A percentile compares a stretch with the other conserved stretches of the same genome.
phyloP scores from a whole-genome alignment of 257 asterid species.

The Lavandula angustifolia region DNA sequence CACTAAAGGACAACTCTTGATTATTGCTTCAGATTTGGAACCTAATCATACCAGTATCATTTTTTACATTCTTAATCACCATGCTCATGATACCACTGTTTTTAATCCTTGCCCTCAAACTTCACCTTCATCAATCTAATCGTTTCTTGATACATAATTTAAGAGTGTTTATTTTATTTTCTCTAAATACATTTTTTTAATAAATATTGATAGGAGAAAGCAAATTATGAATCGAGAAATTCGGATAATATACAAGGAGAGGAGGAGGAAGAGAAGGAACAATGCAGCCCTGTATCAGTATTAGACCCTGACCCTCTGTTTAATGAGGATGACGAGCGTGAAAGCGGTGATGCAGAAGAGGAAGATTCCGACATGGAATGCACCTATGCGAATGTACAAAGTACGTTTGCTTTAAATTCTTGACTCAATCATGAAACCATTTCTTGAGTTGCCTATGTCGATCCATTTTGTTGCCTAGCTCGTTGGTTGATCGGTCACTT shows the following conservation, averaged over 20 bases:
- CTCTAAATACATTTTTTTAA: not conserved
- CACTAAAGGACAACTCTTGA: conserved; percentile 45
- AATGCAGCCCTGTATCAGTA: conserved; percentile 81
- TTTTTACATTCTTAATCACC: conserved; percentile 20
- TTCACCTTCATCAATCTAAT: too few relatives aligned
- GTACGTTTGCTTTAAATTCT: conserved; percentile 47
- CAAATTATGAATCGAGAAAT: conserved; percentile 28
- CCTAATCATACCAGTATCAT: conserved; percentile 23
- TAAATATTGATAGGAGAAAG: conserved; percentile 40
- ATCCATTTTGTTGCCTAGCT: conserved; percentile 26
- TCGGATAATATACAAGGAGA: conserved; percentile 30
- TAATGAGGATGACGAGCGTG: conserved; percentile 55
- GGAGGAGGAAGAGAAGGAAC: conserved; percentile 73
- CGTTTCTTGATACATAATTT: not conserved
- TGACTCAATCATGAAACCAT: not conserved
- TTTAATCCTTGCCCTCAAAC: conserved; percentile 18
- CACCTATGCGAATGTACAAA: conserved; percentile 69
- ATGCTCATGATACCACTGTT: conserved; percentile 20
- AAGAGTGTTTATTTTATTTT: not conserved
- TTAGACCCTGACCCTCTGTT: conserved; percentile 69
- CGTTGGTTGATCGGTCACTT: conserved; percentile 42
- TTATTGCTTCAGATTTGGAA: conserved; percentile 38
- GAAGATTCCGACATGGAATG: conserved; percentile 55
- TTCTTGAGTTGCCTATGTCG: not conserved
- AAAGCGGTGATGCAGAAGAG: conserved; percentile 37